Evolutionary conservation across 257 asterid species (phyloP), one percentile per base, ranked within the genome.

Genomic region (Echium plantagineum): DNA sequence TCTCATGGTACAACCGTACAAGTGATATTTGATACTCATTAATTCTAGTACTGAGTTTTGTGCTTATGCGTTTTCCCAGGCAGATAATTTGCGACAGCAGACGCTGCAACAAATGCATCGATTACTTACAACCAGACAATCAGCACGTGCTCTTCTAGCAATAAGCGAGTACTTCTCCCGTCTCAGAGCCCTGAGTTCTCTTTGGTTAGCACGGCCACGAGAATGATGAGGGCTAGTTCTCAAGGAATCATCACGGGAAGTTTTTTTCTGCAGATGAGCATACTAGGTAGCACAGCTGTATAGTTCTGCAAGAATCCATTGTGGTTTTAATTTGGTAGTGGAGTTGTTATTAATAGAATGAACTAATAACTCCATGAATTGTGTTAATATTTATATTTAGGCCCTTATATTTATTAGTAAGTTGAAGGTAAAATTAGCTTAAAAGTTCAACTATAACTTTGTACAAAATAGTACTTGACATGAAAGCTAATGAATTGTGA

Each of bases 151-250:
- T 0, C 82, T 85, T 61, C 83, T 91, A 58, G 71, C 85, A 74
- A 78, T 85, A 71, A 66, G 76, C 5, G 98, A 90, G 53, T 87
- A 85, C 68, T 85, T 87, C 69, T 85, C 94, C 3, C 85, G 95
- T 69, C 96, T 90, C 59, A 82, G 95, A 52, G 96, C 96, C 66
- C 94, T 90, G 48, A 90, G 98, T 57, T 83, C 96, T 52, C 95
- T 88, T 32, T 91, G 98, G 96, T 82, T 84, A 10, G 98, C 98
- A 8, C 78, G 98, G 76, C 98, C 98, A 6, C 81, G 83, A 21
- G 95, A 88, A 67, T 80, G 73, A 80, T 18, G 49, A 19, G 47
- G 5, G 24, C 35, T 4, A 26, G 5, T 13, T 12, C 46, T 7
- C 10, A 15, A 21, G 15, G 54, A 7, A 26, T 16, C 4, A 3